Conservation (phyloP, 2,329 filamentous ascomycete species). For the Hawksworthiomyces lignivorus region DNA sequence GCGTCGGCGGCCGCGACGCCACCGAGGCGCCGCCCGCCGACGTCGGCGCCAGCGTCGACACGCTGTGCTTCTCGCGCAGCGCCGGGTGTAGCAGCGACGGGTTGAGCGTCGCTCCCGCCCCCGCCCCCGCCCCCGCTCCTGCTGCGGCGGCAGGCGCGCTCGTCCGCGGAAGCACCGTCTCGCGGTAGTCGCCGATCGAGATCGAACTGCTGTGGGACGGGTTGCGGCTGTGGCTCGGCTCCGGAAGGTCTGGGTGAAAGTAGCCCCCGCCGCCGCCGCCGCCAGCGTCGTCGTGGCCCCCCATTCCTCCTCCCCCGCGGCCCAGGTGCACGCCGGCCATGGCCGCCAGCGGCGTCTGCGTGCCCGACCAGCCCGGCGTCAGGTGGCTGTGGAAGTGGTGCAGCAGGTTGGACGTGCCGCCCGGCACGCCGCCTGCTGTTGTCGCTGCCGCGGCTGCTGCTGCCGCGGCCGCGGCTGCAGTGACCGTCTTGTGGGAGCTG, state of each 20-base stretch:
- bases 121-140: neutral
- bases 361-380: conserved; percentile 61
- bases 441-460: conserved; percentile 54
- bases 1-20: conserved; percentile 49
- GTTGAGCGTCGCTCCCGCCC: neutral
- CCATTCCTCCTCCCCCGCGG: conserved; percentile 40
- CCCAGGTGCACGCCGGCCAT: conserved; percentile 64
- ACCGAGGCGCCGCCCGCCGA: conserved; percentile 30
- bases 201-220: conserved; percentile 25
- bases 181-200: conserved; percentile 20
- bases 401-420: conserved; percentile 65
- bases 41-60: conserved; percentile 53
- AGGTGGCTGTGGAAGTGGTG: conserved; percentile 76
- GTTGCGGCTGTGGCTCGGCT: conserved; percentile 18
- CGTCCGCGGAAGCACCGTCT: conserved; percentile 1
- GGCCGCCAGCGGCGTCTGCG: conserved; percentile 71
- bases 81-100: conserved; percentile 14
- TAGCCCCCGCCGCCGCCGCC: conserved; percentile 12
- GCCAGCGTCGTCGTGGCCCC: conserved; percentile 21
- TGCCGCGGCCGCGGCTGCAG: conserved; percentile 47
- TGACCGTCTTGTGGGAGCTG: conserved; percentile 24
- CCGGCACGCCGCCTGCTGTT: conserved; percentile 57
- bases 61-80: conserved; percentile 52
- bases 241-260: conserved; percentile 6
- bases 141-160: conserved; percentile 15